phyloP scores from a whole-genome alignment of 2,329 filamentous ascomycete genomes.

The Hypoxylon sp. region DNA sequence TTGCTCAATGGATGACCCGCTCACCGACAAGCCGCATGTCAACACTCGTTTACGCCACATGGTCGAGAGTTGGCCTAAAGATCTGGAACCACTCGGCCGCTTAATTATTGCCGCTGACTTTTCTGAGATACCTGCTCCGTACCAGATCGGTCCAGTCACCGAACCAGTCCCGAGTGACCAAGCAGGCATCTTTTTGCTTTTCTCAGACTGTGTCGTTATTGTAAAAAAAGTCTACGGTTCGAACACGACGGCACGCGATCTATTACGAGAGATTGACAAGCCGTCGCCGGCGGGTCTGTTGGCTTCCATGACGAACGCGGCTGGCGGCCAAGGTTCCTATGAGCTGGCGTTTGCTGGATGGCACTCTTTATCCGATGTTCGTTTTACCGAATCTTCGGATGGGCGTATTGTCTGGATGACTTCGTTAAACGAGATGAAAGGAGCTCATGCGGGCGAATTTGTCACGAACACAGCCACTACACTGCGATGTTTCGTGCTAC shows the following conservation, averaged over 20 bases:
- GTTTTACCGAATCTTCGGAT: slow-evolving; percentile 78
- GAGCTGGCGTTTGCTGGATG: slow-evolving; percentile 83
- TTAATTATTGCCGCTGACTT: slow-evolving; percentile 86
- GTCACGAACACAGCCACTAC: slow-evolving; percentile 66
- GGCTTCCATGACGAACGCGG: slow-evolving; percentile 73
- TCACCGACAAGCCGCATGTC: slow-evolving; percentile 77
- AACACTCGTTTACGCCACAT: slow-evolving; percentile 80
- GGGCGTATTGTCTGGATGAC: slow-evolving; percentile 76
- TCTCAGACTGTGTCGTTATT: slow-evolving; percentile 83
- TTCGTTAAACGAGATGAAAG: slow-evolving; percentile 71
- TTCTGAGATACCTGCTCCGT: slow-evolving; percentile 80
- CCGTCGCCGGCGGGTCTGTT: slow-evolving; percentile 74
- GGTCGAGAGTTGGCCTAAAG: slow-evolving; percentile 80
- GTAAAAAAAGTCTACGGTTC: slow-evolving; percentile 76
- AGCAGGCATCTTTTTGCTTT: slow-evolving; percentile 82
- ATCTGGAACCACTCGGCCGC: slow-evolving; percentile 79
- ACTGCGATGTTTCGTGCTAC: slow-evolving; percentile 76
- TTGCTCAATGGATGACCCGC: slow-evolving; percentile 86
- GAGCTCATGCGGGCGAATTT: slow-evolving; percentile 62
- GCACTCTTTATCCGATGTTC: slow-evolving; percentile 75
- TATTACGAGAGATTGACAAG: slow-evolving; percentile 88
- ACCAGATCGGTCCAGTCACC: slow-evolving; percentile 59
- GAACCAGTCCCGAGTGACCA: slow-evolving; percentile 60
- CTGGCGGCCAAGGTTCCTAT: slow-evolving; percentile 70
- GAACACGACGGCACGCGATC: slow-evolving; percentile 77